phyloP scores from a whole-genome alignment of 1,284 basidiomycete species.

The Cutaneotrichosporon mucoides region DNA sequence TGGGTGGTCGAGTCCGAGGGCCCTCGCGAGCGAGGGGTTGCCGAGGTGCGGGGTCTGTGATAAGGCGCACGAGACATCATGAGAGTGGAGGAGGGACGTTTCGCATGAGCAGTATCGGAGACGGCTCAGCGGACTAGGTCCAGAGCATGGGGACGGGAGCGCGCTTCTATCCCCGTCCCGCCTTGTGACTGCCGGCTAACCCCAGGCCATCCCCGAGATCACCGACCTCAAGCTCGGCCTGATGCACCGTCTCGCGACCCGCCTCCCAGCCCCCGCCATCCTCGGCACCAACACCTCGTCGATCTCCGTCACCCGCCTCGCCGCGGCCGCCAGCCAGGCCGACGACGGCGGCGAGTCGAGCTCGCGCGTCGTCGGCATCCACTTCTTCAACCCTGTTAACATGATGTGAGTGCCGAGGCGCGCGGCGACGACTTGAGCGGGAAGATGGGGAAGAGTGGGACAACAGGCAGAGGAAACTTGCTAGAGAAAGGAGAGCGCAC shows the following conservation, averaged over 20 bases:
- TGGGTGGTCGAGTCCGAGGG: constrained; percentile 39
- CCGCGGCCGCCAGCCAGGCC: constrained; percentile 63
- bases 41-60: not conserved
- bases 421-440: not conserved
- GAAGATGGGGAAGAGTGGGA: not conserved
- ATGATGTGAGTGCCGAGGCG: constrained; percentile 59
- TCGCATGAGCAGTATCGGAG: too few species aligned
- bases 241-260: constrained; percentile 66
- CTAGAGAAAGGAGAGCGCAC: too few species aligned
- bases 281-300: constrained; percentile 91
- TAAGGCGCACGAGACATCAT: too few species aligned
- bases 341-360: constrained; percentile 28
- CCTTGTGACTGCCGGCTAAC: not conserved
- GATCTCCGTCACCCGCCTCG: constrained; percentile 91
- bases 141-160: too few species aligned
- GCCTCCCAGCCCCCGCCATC: constrained; percentile 69
- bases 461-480: too few species aligned
- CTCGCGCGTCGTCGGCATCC: constrained; percentile 56
- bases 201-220: constrained; percentile 82
- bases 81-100: too few species aligned
- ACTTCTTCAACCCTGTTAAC: constrained; percentile 95
- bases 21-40: not conserved
- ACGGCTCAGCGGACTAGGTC: too few species aligned
- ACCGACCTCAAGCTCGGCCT: constrained; percentile 73
- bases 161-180: not conserved